Percentiles rank a stretch among this genome's conserved stretches.
Conservation (phyloP, 306 rosid genomes). For the Fagus sylvatica region DNA sequence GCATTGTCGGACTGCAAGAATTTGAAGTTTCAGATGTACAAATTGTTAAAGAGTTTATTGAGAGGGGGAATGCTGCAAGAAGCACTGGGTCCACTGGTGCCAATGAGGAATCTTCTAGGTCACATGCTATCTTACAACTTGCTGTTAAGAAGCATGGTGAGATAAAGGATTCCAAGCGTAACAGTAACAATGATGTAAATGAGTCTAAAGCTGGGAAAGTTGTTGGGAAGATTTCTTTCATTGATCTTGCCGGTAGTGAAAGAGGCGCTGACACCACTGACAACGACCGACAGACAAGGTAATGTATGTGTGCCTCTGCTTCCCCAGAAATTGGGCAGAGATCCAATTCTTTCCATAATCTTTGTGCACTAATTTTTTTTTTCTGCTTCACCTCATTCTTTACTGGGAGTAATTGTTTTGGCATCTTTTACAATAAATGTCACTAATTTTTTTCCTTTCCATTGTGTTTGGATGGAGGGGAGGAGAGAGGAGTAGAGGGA, state of each 20-base stretch:
- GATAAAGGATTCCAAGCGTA: conserved; percentile 76
- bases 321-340: too few relatives aligned
- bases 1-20: conserved; percentile 99
- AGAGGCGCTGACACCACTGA: conserved; percentile 99
- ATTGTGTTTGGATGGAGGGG: too few relatives aligned
- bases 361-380: neutral
- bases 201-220: conserved; percentile 80
- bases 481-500: too few relatives aligned
- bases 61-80: conserved; percentile 91
- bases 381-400: neutral
- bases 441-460: neutral
- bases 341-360: neutral
- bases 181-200: conserved; percentile 76
- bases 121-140: conserved; percentile 96
- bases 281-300: conserved; percentile 99
- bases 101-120: conserved; percentile 98
- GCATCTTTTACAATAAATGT: neutral
- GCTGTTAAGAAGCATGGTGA: conserved; percentile 82
- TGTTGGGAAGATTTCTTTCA: conserved; percentile 95
- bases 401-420: neutral
- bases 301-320: conserved; percentile 11
- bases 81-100: conserved; percentile 99
- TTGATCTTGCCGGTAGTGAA: conserved; percentile 99
- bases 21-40: conserved; percentile 98
- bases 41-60: conserved; percentile 89